Evolutionary conservation across 129 eudicot genomes (phyloP), one percentile per base, ranked within the genome.

Genomic region (Escallonia rubra): DNA sequence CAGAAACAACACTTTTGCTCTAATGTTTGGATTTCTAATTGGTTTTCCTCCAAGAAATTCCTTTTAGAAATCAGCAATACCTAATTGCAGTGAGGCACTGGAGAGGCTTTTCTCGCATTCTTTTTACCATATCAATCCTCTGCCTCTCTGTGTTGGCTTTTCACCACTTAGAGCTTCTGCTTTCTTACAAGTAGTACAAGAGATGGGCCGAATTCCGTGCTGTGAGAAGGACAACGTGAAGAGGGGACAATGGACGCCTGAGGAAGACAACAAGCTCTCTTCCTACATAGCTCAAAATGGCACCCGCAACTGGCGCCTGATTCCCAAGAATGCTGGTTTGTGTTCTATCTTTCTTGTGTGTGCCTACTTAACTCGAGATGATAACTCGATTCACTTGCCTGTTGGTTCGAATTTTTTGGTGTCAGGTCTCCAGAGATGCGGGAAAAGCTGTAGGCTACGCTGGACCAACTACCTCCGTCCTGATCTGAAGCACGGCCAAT

Each of bases 391-490:
- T 38, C 40, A 47, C 8, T 47, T 51, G 10, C 39, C 40, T 43
- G n/a, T 38, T 39, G 61, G 15, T 16, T 57, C 2, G 4, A 61
- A 8, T 15, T 16, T 40, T 10, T 66, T 9, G 12, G 41, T 65
- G 54, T 2, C 79, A 86, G 97, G 97, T 59, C 90, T 87, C 64
- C 97, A 87, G 70, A 82, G 96, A 72, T 91, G 96, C 54, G 96
- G 97, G 62, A 91, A 91, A 76, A 91, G 96, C 66, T 91, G 97
- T 54, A 85, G 97, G 66, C 68, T 87, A 46, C 78, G 96, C 13
- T 91, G 97, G 97, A 87, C 93, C 46, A 91, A 91, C 72, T 91
- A 91, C 82, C 89, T 91, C 23, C 81, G 97, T 23, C 97, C 97
- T 39, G 97, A 91, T 71, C 88, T 91, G 23, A 91, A 91, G 71